Evolutionary conservation across 2,329 filamentous ascomycete species (phyloP), one percentile per base, ranked within the genome.

Genomic region (Aspergillus phoenicis): DNA sequence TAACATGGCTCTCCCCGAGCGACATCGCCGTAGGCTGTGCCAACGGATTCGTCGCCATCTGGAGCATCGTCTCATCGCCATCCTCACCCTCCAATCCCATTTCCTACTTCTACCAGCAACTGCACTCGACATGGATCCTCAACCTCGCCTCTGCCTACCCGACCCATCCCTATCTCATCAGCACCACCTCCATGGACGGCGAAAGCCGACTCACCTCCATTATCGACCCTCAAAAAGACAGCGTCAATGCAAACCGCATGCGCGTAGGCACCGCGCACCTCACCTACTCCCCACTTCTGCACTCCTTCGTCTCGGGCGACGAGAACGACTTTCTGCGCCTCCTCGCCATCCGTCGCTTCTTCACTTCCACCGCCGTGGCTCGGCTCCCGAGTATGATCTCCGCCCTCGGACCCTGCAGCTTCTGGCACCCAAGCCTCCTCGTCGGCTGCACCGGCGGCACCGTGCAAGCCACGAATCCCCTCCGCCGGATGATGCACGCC

Each of bases 1-100:
- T 88, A 11, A 74, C 81, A 17, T 89, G 86, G 84, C 73, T 87
- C 13, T 86, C 84, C 10, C 77, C 80, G 2, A 82, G 76, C 13
- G 81, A 85, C 41, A 73, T 89, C 57, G 82, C 82, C 3, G 82
- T 83, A 20, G 84, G 82, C 30, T 84, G 82, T 57, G 81, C 85
- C 7, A 82, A 85, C 64, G 87, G 86, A 3, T 83, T 78, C 58
- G 73, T 88, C 4, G 82, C 80, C 4, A 73, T 87, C 24, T 88
- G 82, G 79, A 82, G 78, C 62, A 73, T 80, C 60, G 55, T 64
- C n/a, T 60, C 69, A 58, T 63, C 64, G 59, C 51, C 58, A n/a
- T 33, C 58, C 6, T 58, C 60, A 8, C 39, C 58, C 4, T 41
- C 67, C 28, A 62, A 67, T 33, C 62, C 72, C 5, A 55, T 68